Percentiles rank a stretch among this genome's conserved stretches.
Evolutionary conservation across 2,329 filamentous ascomycete species (phyloP).

Genomic region (Fusarium brachygibbosum): DNA sequence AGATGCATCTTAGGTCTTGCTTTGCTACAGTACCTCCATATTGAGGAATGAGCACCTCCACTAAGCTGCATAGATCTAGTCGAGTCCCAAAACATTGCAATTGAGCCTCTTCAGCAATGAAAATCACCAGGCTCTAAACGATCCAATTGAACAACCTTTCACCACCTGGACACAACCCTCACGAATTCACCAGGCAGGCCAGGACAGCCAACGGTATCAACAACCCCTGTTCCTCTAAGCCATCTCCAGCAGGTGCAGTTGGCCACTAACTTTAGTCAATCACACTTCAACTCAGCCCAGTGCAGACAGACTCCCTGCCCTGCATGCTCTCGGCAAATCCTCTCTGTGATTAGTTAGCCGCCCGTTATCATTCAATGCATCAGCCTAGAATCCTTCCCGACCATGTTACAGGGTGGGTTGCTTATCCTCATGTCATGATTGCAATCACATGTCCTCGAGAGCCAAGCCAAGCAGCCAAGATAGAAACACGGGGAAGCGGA

Average conservation of each 20-base stretch:
- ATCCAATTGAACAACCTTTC: neutral
- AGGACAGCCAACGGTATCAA: slow-evolving; percentile 14
- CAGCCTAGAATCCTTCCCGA: slow-evolving; percentile 7
- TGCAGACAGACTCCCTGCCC: neutral
- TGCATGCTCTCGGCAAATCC: slow-evolving; percentile 15
- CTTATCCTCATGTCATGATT: slow-evolving; percentile 19
- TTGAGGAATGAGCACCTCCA: slow-evolving; percentile 1
- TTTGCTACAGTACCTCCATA: neutral
- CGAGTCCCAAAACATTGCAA: neutral
- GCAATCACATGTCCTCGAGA: slow-evolving; percentile 17
- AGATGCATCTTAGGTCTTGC: neutral
- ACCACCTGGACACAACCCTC: slow-evolving; percentile 6
- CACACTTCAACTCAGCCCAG: slow-evolving; percentile 24
- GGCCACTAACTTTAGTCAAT: slow-evolving; percentile 29
- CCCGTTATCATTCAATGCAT: slow-evolving; percentile 10
- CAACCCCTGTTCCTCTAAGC: slow-evolving; percentile 37
- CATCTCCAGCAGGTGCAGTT: slow-evolving; percentile 40
- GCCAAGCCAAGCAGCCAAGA: slow-evolving; percentile 10
- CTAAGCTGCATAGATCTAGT: neutral
- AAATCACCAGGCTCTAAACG: slow-evolving; percentile 2
- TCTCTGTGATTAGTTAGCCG: slow-evolving; percentile 1
- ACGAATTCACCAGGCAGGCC: slow-evolving; percentile 6
- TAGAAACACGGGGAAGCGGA: slow-evolving; percentile 35
- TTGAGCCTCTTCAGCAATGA: neutral
- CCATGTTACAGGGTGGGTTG: slow-evolving; percentile 7